Evolutionary conservation across 257 asterid genomes (phyloP).

Genomic region (Salvia hispanica): DNA sequence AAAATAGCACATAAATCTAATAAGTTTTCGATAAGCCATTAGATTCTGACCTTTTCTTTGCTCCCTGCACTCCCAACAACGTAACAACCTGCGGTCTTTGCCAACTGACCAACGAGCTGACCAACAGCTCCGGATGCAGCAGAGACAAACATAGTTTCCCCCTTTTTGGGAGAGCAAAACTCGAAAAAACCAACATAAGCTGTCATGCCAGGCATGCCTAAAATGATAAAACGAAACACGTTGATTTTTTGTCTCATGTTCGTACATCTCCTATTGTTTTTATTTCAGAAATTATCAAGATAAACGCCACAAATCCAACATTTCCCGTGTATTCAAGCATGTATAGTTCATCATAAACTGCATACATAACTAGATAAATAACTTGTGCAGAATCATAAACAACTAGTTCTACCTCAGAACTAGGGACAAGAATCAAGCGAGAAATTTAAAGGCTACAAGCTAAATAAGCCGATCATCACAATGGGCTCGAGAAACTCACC

Average conservation of each 20-base stretch:
- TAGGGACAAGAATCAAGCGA: neutral
- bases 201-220: conserved; percentile 34
- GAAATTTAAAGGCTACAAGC: too few species aligned
- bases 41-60: conserved; percentile 16
- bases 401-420: neutral
- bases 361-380: neutral
- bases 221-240: too few species aligned
- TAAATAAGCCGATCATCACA: too few species aligned
- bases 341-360: neutral
- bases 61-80: conserved; percentile 15
- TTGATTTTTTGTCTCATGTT: neutral
- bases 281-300: too few species aligned
- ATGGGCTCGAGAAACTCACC: too few species aligned
- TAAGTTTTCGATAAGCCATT: too few species aligned
- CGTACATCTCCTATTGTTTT: too few species aligned
- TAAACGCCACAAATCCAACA: neutral
- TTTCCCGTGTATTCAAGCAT: too few species aligned
- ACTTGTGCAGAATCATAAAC: neutral
- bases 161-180: conserved; percentile 26
- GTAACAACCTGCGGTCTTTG: conserved; percentile 14
- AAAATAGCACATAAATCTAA: neutral
- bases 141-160: conserved; percentile 33
- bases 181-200: conserved; percentile 36
- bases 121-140: conserved; percentile 26
- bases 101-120: conserved; percentile 26